Percentiles rank a stretch among this genome's conserved stretches.
Evolutionary conservation across 768 basidiomycete genomes (phyloP).

Genomic region (Termitomyces bulborhizus): DNA sequence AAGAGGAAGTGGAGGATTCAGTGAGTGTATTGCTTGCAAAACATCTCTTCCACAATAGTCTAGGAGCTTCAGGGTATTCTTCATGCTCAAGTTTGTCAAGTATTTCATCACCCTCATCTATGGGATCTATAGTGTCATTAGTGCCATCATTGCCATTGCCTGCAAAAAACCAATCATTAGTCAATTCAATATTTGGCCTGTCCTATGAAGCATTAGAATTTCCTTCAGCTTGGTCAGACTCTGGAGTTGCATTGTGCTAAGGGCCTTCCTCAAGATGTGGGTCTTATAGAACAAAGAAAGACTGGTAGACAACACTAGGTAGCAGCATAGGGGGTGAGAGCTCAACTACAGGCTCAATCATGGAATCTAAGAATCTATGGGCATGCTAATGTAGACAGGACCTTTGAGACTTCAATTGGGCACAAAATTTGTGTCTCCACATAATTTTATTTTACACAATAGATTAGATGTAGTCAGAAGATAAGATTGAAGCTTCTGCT

Average conservation of each 20-base stretch:
- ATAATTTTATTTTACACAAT: background rate
- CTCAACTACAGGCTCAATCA: background rate
- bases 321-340: constrained; percentile 6
- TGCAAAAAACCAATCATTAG: background rate
- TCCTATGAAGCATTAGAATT: background rate
- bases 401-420: background rate
- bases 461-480: background rate
- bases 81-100: constrained; percentile 13
- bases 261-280: constrained; percentile 14
- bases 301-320: constrained; percentile 10
- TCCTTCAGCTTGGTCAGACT: background rate
- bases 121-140: background rate
- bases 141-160: background rate
- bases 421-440: background rate
- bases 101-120: constrained; percentile 6
- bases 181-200: background rate
- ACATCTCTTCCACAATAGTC: background rate
- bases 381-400: background rate
- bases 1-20: background rate
- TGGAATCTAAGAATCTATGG: background rate
- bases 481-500: background rate
- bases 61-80: constrained; percentile 4
- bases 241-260: background rate
- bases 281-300: constrained; percentile 9
- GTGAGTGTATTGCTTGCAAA: constrained; percentile 2